Evolutionary conservation across 2,329 filamentous ascomycete species (phyloP).

Genomic region (Pseudogymnoascus sp.): DNA sequence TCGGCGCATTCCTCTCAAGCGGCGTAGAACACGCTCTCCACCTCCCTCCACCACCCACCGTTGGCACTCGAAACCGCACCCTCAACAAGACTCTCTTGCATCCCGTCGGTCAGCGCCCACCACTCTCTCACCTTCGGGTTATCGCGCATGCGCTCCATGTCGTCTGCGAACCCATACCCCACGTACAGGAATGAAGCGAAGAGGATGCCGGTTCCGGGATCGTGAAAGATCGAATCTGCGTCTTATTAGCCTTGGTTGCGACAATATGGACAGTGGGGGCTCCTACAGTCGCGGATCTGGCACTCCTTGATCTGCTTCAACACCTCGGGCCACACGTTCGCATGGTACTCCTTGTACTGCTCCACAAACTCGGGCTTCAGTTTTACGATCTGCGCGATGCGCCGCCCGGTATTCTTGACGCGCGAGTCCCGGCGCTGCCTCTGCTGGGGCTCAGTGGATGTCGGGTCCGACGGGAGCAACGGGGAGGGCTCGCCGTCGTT

Average conservation of each 20-base stretch:
- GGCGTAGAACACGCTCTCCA: conserved; percentile 61
- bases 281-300: conserved; percentile 62
- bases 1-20: conserved; percentile 30
- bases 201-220: conserved; percentile 51
- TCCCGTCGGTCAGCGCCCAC: conserved; percentile 74
- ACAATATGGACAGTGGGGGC: not conserved
- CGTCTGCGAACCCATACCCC: conserved; percentile 61
- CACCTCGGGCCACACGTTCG: conserved; percentile 69
- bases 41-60: conserved; percentile 58
- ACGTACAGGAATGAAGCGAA: conserved; percentile 74
- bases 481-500: not conserved
- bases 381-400: conserved; percentile 65
- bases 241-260: not conserved
- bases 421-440: not conserved
- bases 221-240: conserved; percentile 65
- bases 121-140: conserved; percentile 67
- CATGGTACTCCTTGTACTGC: conserved; percentile 67
- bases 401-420: conserved; percentile 36
- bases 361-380: conserved; percentile 58
- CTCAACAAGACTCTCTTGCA: conserved; percentile 57
- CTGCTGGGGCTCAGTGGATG: not conserved
- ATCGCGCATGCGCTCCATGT: conserved; percentile 68
- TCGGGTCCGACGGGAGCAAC: not conserved
- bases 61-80: conserved; percentile 51
- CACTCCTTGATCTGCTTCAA: conserved; percentile 66